Conservation (phyloP, 805 yeast species). For the Pichia manshurica region DNA sequence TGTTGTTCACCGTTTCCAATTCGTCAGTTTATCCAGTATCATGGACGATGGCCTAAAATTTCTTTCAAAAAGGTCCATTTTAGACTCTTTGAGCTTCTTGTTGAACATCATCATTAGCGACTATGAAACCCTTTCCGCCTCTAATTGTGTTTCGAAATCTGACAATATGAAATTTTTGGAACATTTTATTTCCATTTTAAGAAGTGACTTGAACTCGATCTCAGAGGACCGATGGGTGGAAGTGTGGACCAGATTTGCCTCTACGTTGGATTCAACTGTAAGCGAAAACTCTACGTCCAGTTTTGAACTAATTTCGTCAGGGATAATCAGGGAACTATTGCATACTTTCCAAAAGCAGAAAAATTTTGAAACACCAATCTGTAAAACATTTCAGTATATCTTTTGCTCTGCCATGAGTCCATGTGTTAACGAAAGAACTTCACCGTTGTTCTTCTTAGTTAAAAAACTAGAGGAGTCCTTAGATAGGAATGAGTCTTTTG, state of each 20-base stretch:
- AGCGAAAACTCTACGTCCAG: constrained; percentile 44
- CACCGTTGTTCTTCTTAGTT: constrained; percentile 43
- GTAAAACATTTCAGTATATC: constrained; percentile 37
- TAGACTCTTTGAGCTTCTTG: background rate
- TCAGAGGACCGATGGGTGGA: constrained; percentile 29
- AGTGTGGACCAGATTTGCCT: constrained; percentile 36
- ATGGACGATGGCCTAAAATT: constrained; percentile 16
- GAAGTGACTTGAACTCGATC: constrained; percentile 17
- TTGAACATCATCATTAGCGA: constrained; percentile 15
- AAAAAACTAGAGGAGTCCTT: constrained; percentile 65
- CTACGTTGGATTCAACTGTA: constrained; percentile 2
- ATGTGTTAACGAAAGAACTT: constrained; percentile 27
- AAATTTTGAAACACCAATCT: constrained; percentile 30
- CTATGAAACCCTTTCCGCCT: constrained; percentile 18
- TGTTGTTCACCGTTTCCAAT: background rate
- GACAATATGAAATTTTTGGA: constrained; percentile 28
- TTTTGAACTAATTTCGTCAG: constrained; percentile 69
- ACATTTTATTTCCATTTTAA: constrained; percentile 23
- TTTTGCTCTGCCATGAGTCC: constrained; percentile 33
- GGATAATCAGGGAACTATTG: constrained; percentile 44
- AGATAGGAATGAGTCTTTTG: constrained; percentile 69
- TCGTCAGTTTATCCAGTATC: background rate
- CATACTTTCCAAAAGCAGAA: constrained; percentile 30
- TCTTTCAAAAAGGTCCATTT: constrained; percentile 5
- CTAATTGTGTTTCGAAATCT: constrained; percentile 22